These are phyloP conservation scores for Trichoderma brevicompactum DNA, from an alignment of 2,329 filamentous ascomycete species.

Conservation along the genomic window DNA sequence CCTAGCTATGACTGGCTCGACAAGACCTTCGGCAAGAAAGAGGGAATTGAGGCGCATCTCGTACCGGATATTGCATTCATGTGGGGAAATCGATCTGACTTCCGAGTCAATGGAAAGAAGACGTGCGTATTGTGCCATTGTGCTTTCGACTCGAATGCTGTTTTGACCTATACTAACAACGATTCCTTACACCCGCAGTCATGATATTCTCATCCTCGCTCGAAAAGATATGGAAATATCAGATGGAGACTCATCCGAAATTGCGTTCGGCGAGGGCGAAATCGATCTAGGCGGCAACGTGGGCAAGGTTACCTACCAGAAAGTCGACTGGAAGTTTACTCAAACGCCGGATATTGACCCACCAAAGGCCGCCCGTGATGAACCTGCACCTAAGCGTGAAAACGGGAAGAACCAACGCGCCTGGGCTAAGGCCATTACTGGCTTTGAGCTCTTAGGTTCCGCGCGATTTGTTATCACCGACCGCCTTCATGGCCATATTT, in stretches of 20 bases:
- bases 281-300: constrained; percentile 14
- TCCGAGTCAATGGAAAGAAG: constrained; percentile 15
- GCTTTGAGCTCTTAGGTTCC: constrained; percentile 22
- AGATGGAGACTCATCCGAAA: constrained; percentile 14
- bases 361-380: constrained; percentile 13
- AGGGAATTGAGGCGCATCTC: constrained; percentile 13
- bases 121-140: constrained; percentile 3
- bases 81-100: constrained; percentile 25
- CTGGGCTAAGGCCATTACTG: constrained; percentile 22
- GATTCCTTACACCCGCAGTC: background rate
- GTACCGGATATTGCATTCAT: constrained; percentile 25
- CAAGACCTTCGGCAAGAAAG: constrained; percentile 13
- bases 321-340: constrained; percentile 25
- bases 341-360: constrained; percentile 23
- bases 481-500: constrained; percentile 17
- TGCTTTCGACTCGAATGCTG: too few species aligned
- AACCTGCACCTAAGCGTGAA: constrained; percentile 19
- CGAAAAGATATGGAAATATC: constrained; percentile 21
- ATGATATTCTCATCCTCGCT: constrained; percentile 22
- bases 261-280: constrained; percentile 20
- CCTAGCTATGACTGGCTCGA: constrained; percentile 22
- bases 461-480: constrained; percentile 22
- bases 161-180: background rate
- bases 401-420: constrained; percentile 23
- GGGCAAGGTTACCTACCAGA: constrained; percentile 22